Evolutionary conservation across 1,139 yeast species (phyloP).

Genomic region (Meyerozyma elateridarum): DNA sequence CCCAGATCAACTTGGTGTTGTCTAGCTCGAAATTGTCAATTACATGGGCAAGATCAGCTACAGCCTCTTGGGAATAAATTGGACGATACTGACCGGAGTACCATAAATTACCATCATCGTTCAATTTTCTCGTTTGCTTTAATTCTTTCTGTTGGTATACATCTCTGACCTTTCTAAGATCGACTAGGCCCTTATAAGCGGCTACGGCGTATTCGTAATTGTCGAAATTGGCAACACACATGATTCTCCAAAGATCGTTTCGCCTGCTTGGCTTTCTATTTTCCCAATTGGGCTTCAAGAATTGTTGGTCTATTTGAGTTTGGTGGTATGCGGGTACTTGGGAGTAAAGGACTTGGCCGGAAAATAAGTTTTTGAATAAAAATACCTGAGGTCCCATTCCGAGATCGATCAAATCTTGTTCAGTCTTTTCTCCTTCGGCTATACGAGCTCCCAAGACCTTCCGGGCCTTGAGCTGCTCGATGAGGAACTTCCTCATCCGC

Average conservation of each 20-base stretch:
- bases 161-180: slow-evolving; percentile 72
- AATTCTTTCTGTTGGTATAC: slow-evolving; percentile 55
- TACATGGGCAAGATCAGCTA: slow-evolving; percentile 76
- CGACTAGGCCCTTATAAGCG: slow-evolving; percentile 70
- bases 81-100: slow-evolving; percentile 84
- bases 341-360: slow-evolving; percentile 86
- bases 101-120: slow-evolving; percentile 81
- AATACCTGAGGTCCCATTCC: slow-evolving; percentile 79
- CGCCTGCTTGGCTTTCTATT: slow-evolving; percentile 77
- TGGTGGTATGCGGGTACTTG: slow-evolving; percentile 73
- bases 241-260: slow-evolving; percentile 84
- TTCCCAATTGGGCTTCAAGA: slow-evolving; percentile 78
- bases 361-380: slow-evolving; percentile 76
- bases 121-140: slow-evolving; percentile 62
- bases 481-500: slow-evolving; percentile 47
- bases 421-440: slow-evolving; percentile 37
- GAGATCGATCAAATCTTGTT: slow-evolving; percentile 21
- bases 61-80: slow-evolving; percentile 85
- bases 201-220: slow-evolving; percentile 64
- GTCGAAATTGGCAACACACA: slow-evolving; percentile 78
- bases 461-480: slow-evolving; percentile 44
- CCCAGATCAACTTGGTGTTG: slow-evolving; percentile 66
- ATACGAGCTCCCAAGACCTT: slow-evolving; percentile 42
- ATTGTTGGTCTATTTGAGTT: slow-evolving; percentile 68
- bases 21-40: slow-evolving; percentile 55